These are phyloP conservation scores for Trichoderma guizhouense DNA, from an alignment of 2,329 filamentous ascomycete genomes.

Conservation along the genomic window DNA sequence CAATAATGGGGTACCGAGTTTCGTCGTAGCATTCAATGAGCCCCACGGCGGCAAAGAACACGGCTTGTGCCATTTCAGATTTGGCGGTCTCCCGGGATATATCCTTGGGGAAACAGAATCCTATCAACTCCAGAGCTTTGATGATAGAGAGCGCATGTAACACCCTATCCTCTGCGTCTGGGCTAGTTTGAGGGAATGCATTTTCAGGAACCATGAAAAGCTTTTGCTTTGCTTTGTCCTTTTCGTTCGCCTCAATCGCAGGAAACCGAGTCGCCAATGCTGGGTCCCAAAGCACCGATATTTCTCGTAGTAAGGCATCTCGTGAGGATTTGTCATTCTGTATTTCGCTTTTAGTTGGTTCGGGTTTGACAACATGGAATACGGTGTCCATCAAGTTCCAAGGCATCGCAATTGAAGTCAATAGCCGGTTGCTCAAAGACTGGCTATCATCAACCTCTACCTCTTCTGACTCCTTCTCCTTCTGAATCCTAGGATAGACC, in stretches of 20 bases:
- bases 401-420: constrained; percentile 5
- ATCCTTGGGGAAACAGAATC: constrained; percentile 5
- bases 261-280: background rate
- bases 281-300: constrained; percentile 1
- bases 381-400: constrained; percentile 9
- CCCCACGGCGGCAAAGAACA: constrained; percentile 4
- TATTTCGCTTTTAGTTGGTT: background rate
- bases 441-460: background rate
- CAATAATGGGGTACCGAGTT: background rate
- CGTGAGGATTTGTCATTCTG: background rate
- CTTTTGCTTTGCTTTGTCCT: background rate
- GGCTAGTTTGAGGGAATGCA: background rate
- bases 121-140: constrained; percentile 7
- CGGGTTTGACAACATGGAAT: background rate
- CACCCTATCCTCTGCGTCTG: background rate
- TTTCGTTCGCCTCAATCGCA: background rate
- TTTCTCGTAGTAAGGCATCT: background rate
- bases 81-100: constrained; percentile 11
- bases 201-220: background rate
- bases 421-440: background rate
- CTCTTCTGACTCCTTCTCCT: background rate
- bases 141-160: constrained; percentile 7
- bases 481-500: background rate
- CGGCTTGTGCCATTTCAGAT: constrained; percentile 12
- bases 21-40: background rate